phyloP scores from a whole-genome alignment of 1,139 yeast species.

The Kodamaea sp. region DNA sequence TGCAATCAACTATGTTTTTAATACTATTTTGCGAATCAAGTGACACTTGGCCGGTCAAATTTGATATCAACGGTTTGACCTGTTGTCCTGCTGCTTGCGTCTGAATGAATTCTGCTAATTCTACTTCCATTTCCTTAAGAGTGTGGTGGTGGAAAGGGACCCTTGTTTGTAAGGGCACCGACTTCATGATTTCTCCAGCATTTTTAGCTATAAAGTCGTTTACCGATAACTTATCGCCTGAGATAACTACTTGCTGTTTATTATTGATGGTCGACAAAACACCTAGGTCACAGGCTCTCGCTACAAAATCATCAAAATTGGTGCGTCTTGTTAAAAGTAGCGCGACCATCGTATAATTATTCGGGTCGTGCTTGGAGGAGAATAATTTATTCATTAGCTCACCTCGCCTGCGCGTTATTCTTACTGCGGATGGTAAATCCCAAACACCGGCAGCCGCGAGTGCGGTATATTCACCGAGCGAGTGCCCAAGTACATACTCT shows the following conservation, averaged over 20 bases:
- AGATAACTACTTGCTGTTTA: slow-evolving; percentile 38
- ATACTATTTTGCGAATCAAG: slow-evolving; percentile 18
- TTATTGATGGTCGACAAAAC: slow-evolving; percentile 46
- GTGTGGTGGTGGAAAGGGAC: slow-evolving; percentile 53
- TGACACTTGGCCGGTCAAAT: slow-evolving; percentile 28
- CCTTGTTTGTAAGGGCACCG: slow-evolving; percentile 40
- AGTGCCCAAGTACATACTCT: slow-evolving; percentile 47
- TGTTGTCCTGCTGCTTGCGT: slow-evolving; percentile 13
- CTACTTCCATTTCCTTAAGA: slow-evolving; percentile 35
- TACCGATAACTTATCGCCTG: slow-evolving; percentile 29
- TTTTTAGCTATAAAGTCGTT: slow-evolving; percentile 12
- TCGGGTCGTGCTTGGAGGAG: background rate
- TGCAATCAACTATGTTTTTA: slow-evolving; percentile 30
- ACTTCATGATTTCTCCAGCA: slow-evolving; percentile 19
- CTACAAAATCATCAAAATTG: slow-evolving; percentile 18
- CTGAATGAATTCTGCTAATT: slow-evolving; percentile 19
- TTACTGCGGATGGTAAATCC: slow-evolving; percentile 40
- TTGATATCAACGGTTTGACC: slow-evolving; percentile 17
- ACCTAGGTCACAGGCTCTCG: slow-evolving; percentile 17
- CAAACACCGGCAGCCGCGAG: slow-evolving; percentile 40
- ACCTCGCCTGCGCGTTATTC: slow-evolving; percentile 51
- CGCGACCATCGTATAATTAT: slow-evolving; percentile 38
- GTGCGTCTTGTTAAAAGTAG: slow-evolving; percentile 23
- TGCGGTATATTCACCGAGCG: slow-evolving; percentile 58
- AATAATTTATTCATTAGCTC: slow-evolving; percentile 41